phyloP scores from a whole-genome alignment of 2,329 filamentous ascomycete species.

The Epicoccum nigrum region DNA sequence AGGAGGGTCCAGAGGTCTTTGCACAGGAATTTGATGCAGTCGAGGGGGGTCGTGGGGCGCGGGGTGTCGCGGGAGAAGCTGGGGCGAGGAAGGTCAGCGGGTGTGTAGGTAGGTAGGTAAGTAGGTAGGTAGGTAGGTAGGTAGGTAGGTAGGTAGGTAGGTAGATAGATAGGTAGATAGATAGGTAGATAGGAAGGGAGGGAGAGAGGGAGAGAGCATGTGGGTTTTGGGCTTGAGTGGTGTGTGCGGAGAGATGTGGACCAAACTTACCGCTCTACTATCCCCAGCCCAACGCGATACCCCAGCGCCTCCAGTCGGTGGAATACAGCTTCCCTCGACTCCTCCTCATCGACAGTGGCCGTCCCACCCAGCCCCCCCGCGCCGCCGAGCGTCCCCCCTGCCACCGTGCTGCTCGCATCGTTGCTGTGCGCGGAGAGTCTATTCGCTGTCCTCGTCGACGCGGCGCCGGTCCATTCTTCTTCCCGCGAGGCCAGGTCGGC shows the following conservation, averaged over 20 bases:
- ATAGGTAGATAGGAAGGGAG: too few relatives aligned
- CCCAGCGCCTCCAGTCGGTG: constrained; percentile 83
- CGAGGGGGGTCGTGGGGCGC: constrained; percentile 88
- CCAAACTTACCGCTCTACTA: constrained; percentile 77
- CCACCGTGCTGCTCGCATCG: constrained; percentile 36
- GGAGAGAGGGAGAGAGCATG: too few relatives aligned
- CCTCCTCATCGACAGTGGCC: constrained; percentile 70
- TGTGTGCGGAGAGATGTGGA: not conserved
- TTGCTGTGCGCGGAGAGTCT: constrained; percentile 29
- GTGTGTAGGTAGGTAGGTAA: not conserved
- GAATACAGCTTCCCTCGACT: constrained; percentile 83
- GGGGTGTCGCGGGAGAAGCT: constrained; percentile 84
- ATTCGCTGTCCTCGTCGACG: constrained; percentile 18
- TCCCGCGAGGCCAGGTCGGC: constrained; percentile 68
- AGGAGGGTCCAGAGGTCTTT: constrained; percentile 96
- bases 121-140: too few relatives aligned
- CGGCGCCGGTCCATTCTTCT: constrained; percentile 45
- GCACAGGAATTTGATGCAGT: constrained; percentile 97
- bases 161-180: too few relatives aligned
- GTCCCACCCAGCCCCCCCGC: constrained; percentile 29
- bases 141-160: not conserved
- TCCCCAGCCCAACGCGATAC: constrained; percentile 88
- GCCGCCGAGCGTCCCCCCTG: constrained; percentile 17
- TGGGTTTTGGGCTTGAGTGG: not conserved
- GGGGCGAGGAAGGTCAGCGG: constrained; percentile 1